phyloP scores from a whole-genome alignment of 805 yeast genomes.

The Nakazawaea anatomiae region DNA sequence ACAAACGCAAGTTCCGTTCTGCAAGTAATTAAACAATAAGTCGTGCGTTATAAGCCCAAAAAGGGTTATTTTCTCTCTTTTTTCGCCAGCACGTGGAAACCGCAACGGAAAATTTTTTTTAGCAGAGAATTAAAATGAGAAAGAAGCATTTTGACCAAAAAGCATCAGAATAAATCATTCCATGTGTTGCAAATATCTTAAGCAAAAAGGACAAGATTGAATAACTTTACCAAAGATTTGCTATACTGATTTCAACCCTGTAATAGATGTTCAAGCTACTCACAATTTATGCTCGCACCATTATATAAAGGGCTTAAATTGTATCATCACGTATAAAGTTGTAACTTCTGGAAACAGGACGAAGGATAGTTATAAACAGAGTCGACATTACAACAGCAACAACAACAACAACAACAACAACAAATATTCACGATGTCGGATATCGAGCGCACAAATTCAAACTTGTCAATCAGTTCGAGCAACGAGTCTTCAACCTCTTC shows the following conservation, averaged over 20 bases:
- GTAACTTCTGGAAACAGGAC: background rate
- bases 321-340: background rate
- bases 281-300: background rate
- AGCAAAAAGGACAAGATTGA: too few species aligned
- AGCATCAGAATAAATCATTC: too few species aligned
- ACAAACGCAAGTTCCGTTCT: background rate
- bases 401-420: background rate
- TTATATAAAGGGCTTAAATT: background rate
- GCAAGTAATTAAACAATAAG: background rate
- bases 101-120: too few species aligned
- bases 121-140: too few species aligned
- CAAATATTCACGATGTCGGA: conserved; percentile 10
- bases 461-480: conserved; percentile 18
- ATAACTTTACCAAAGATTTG: background rate
- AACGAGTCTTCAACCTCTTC: conserved; percentile 20
- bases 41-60: background rate
- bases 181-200: too few species aligned
- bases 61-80: background rate
- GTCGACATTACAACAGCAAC: background rate
- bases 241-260: background rate
- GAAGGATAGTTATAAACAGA: background rate
- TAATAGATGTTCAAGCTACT: background rate
- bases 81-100: background rate
- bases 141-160: too few species aligned
- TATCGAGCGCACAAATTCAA: conserved; percentile 15